These are phyloP conservation scores for Penstemon davidsonii DNA, from an alignment of 257 asterid genomes.

Conservation along the genomic window DNA sequence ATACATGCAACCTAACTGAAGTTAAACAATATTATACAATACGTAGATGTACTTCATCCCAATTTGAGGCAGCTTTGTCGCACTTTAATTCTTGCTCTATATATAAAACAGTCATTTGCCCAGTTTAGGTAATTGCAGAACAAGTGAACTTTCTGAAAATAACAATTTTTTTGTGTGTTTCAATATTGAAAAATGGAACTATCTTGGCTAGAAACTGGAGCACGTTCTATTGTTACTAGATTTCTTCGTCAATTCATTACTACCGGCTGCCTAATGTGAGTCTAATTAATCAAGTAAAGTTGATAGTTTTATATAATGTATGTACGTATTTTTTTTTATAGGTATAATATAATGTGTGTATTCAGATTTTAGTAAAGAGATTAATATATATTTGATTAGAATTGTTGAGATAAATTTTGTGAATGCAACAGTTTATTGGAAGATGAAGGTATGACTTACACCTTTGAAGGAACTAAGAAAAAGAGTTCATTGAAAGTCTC, in stretches of 20 bases:
- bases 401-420: neutral
- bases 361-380: neutral
- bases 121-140: neutral
- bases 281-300: neutral
- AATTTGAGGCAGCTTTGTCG: too few species aligned
- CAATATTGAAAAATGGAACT: conserved; percentile 40
- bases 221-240: conserved; percentile 50
- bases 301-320: neutral
- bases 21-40: too few species aligned
- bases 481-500: conserved; percentile 43
- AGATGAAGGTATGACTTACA: conserved; percentile 60
- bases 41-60: neutral
- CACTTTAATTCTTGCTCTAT: too few species aligned
- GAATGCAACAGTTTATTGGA: conserved; percentile 55
- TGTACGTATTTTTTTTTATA: neutral
- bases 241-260: conserved; percentile 50
- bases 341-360: neutral
- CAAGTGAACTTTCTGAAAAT: too few species aligned
- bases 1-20: too few species aligned
- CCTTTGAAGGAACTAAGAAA: conserved; percentile 50
- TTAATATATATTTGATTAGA: neutral
- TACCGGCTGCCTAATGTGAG: conserved; percentile 67
- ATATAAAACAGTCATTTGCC: too few species aligned
- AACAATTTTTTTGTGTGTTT: neutral
- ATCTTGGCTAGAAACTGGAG: conserved; percentile 67